Conservation (phyloP, 2,329 filamentous ascomycete genomes). For the Thelonectria blattea region DNA sequence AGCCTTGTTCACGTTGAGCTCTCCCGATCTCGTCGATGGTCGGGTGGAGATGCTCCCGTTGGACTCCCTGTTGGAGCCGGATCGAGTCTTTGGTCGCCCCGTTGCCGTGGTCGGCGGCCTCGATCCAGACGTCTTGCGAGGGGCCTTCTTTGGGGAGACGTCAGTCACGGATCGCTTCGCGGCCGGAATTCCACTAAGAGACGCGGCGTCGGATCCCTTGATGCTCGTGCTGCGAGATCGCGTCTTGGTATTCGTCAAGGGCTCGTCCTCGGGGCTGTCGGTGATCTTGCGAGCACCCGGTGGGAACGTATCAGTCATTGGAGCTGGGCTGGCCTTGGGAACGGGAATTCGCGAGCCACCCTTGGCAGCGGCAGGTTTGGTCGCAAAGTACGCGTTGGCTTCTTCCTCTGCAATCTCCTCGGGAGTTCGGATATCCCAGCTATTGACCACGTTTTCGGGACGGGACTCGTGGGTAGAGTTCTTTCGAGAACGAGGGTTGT, state of each 20-base stretch:
- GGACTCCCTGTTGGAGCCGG: constrained; percentile 58
- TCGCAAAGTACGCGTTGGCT: constrained; percentile 54
- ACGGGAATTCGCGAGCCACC: constrained; percentile 85
- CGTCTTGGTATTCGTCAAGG: constrained; percentile 63
- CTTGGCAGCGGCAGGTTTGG: constrained; percentile 55
- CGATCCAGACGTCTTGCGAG: constrained; percentile 52
- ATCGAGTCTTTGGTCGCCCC: constrained; percentile 68
- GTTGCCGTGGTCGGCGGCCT: constrained; percentile 47
- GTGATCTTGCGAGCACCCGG: constrained; percentile 42
- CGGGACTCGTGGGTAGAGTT: constrained; percentile 52
- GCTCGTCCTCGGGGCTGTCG: constrained; percentile 65
- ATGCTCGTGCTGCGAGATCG: constrained; percentile 75
- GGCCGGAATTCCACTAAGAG: constrained; percentile 32
- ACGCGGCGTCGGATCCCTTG: constrained; percentile 39
- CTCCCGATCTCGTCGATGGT: constrained; percentile 68
- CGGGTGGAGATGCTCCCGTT: constrained; percentile 57
- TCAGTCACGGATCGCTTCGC: constrained; percentile 55
- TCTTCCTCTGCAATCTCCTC: constrained; percentile 76
- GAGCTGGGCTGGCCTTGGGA: constrained; percentile 77
- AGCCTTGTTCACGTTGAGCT: constrained; percentile 61
- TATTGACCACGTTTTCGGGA: constrained; percentile 50
- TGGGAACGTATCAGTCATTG: constrained; percentile 73
- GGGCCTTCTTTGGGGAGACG: constrained; percentile 60
- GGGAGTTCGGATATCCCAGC: constrained; percentile 76
- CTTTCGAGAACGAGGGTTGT: constrained; percentile 47